These are phyloP conservation scores for Serendipita indica DNA, from an alignment of 768 basidiomycete species.

Conservation along the genomic window DNA sequence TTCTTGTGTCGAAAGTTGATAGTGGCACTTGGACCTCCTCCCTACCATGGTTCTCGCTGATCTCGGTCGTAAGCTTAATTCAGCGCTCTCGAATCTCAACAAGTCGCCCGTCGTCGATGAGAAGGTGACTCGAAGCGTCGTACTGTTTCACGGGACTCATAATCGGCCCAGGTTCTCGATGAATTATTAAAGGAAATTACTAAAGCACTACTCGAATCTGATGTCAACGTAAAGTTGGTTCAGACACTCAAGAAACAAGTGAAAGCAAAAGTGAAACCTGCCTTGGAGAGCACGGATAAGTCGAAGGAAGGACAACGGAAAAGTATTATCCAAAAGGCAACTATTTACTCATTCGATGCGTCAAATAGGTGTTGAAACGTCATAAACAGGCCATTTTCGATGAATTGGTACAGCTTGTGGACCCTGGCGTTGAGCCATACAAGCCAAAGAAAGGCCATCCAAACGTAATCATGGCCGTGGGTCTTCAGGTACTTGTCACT, in stretches of 20 bases:
- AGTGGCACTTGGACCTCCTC: constrained; percentile 10
- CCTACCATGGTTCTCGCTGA: constrained; percentile 85
- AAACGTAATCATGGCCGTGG: constrained; percentile 96
- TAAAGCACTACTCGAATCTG: constrained; percentile 83
- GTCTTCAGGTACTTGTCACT: constrained; percentile 58
- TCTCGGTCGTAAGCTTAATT: constrained; percentile 85
- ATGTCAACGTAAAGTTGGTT: constrained; percentile 97
- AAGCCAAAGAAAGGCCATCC: constrained; percentile 91
- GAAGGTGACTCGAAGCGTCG: constrained; percentile 37
- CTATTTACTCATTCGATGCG: no score
- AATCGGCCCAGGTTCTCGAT: constrained; percentile 63
- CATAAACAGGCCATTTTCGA: constrained; percentile 77
- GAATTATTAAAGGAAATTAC: constrained; percentile 89
- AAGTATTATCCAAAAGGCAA: constrained; percentile 81
- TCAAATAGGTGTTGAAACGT: constrained; percentile 11
- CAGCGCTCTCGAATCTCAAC: constrained; percentile 80
- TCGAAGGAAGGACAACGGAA: constrained; percentile 70
- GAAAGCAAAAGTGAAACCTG: constrained; percentile 74
- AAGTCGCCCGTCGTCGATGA: constrained; percentile 82
- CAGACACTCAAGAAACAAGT: constrained; percentile 76
- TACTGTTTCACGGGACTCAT: not conserved
- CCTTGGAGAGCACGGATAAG: constrained; percentile 57
- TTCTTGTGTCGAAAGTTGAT: not conserved
- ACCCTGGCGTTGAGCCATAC: constrained; percentile 89
- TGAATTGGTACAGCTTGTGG: constrained; percentile 87